A percentile compares a stretch with the other conserved stretches of the same genome.
phyloP scores from a whole-genome alignment of 768 basidiomycete species.

The Boletus insuetus region DNA sequence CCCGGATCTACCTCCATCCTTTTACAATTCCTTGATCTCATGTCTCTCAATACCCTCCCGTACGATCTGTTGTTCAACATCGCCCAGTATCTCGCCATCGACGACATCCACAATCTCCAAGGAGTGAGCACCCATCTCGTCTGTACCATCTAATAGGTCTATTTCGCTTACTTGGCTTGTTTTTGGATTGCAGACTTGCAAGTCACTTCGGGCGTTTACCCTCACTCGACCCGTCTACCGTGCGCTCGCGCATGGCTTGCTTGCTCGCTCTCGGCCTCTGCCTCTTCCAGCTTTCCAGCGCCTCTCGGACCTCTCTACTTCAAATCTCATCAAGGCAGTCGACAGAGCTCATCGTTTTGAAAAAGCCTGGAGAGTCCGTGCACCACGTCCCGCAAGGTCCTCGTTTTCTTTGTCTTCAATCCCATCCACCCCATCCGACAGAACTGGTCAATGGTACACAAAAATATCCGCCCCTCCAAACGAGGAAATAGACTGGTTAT shows the following conservation, averaged over 20 bases:
- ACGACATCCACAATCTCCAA: conserved; percentile 60
- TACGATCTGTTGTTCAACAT: conserved; percentile 73
- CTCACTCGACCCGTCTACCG: conserved; percentile 68
- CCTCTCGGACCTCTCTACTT: conserved; percentile 61
- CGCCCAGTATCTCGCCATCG: conserved; percentile 56
- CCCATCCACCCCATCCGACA: conserved; percentile 27
- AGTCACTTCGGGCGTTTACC: conserved; percentile 56
- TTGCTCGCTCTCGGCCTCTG: conserved; percentile 64
- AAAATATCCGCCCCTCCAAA: conserved; percentile 62
- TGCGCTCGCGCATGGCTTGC: conserved; percentile 57
- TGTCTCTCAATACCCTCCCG: conserved; percentile 47
- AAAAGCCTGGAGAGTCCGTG: conserved; percentile 56
- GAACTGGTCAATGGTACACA: conserved; percentile 54
- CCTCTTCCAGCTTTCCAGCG: conserved; percentile 70
- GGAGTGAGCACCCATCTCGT: conserved; percentile 42
- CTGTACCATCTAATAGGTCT: neutral
- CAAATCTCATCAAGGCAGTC: conserved; percentile 59
- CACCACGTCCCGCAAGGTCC: conserved; percentile 47
- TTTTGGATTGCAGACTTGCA: conserved; percentile 49
- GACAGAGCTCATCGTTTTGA: conserved; percentile 63
- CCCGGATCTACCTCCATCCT: conserved; percentile 6
- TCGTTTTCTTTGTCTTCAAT: conserved; percentile 28
- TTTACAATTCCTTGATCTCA: conserved; percentile 2
- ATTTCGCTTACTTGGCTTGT: neutral
- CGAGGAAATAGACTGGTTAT: conserved; percentile 75